Base-by-base conservation (phyloP, 805 yeast genomes). In the Lipomyces chichibuensis region DNA sequence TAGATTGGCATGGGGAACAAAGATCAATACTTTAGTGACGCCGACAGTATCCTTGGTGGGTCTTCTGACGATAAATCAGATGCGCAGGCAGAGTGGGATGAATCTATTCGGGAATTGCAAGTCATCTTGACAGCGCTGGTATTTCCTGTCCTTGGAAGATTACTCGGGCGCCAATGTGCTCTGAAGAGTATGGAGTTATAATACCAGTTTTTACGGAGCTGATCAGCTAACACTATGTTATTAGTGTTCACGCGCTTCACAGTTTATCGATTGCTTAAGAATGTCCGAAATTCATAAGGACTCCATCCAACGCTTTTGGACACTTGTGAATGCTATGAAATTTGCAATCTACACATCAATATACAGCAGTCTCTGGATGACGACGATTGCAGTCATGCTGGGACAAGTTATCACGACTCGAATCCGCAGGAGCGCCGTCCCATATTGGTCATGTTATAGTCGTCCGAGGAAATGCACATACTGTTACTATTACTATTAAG, bases 11-110 rank as follows among this genome's bases (percentile, higher is more conserved):
- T 43, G 49, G 23, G 20, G 23, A 11, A 43, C 49, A 8, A 43
- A 17, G 49, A 52, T 3, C 33, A 29, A 5, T 23, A 52, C 29
- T 52, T 6, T 20, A 29, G 13, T 25, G 55, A 52, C 11, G 32
- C 17, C 17, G 55, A 23, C 27, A 29, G 33, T 29, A 17, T 52
- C 33, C n/a, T 52, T 25, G 55, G 20, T 25, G 8, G n/a, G 20
- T 35, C 49, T 14, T 14, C 54, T n/a, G 60, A 32, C 33, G 65
- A 46, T 20, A 32, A 23, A n/a, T 62, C 72, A 3, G 82, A 85
- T 37, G 88, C 91, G 0, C 91, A 88, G 74, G 83, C 84, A 70
- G 91, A 89, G 69, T 89, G 92, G 92, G 92, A 89, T 60, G 90
- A 87, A 74, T 86, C 87, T 66, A 69, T 89, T 65, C 78, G 78